Base-by-base conservation (phyloP, 2,329 filamentous ascomycete species). In the Monilinia vaccinii-corymbosi region DNA sequence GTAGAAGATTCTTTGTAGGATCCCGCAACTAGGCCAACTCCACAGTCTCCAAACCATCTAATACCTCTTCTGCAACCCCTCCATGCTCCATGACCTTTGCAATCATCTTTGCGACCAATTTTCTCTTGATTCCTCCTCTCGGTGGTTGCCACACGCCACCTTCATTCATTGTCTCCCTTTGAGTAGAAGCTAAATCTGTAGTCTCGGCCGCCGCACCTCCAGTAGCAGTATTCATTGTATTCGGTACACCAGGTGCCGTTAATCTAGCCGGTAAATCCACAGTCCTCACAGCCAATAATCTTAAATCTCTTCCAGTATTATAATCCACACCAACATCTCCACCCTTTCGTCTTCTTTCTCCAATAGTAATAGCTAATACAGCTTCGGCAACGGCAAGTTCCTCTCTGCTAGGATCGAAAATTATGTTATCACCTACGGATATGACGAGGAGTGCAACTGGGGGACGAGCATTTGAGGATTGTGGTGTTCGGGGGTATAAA, bases 311-410 rank as follows among this genome's bases (percentile, higher is more conserved):
- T 56, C 56, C 62, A n/a, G 50, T 55, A 16, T 50, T 66, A 13
- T 68, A 67, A 55, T 79, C 76, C 36, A 77, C 69, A 5, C 79
- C 76, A 72, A 76, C 75, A 40, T 71, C 72, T 60, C 64, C 53
- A 38, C 68, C 65, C 50, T 64, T 46, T 51, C 60, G 61, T 45
- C 66, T 53, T 45, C 62, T 64, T 66, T 83, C 81, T 18, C 83
- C 83, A 38, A 96, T 81, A 0, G 91, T 96, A 6, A 97, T 83
- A 1, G 93, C 94, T 49, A 97, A 78, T 3, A 94, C 89, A 14
- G 87, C 85, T 70, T 97, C 93, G 1, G 94, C 94, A 4, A 97
- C 93, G 2, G 91, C 89, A 18, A 99, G 85, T 74, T 99, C 94
- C 72, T 97, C 92, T 66, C 87, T 86, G 56, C 84, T 87, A 0